Evolutionary conservation across 2,329 filamentous ascomycete genomes (phyloP).

Genomic region (Septoria petroselini): DNA sequence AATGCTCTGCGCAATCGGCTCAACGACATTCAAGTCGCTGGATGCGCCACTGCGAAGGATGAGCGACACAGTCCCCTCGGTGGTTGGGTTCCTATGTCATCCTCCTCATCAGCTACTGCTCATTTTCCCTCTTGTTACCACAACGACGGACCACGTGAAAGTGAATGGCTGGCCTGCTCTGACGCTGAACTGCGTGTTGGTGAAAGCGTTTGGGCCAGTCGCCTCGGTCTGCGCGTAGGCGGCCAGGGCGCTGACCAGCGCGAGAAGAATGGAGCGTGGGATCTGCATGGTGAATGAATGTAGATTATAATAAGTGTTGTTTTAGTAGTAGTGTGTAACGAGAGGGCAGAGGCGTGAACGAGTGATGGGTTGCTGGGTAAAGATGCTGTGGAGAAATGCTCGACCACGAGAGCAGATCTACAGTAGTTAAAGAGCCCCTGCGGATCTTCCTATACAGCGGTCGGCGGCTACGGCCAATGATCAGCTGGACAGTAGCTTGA

Average conservation of each 20-base stretch:
- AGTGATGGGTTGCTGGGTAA: slow-evolving; percentile 6
- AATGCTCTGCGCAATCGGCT: slow-evolving; percentile 42
- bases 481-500: slow-evolving; percentile 4
- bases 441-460: slow-evolving; percentile 16
- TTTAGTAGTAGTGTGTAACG: slow-evolving; percentile 1
- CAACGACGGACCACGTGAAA: slow-evolving; percentile 45
- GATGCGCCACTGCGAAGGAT: slow-evolving; percentile 45
- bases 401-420: slow-evolving; percentile 9
- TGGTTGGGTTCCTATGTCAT: slow-evolving; percentile 41
- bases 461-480: slow-evolving; percentile 9
- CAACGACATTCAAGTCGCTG: slow-evolving; percentile 38
- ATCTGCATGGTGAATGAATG: slow-evolving; percentile 40
- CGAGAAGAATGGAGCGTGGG: slow-evolving; percentile 43
- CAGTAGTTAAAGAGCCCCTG: slow-evolving; percentile 16
- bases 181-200: slow-evolving; percentile 43
- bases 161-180: slow-evolving; percentile 47
- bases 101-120: not conserved
- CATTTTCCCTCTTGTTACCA: not conserved
- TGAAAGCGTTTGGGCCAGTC: slow-evolving; percentile 46
- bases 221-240: slow-evolving; percentile 39
- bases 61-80: slow-evolving; percentile 51
- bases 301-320: slow-evolving; percentile 11
- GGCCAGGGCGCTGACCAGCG: slow-evolving; percentile 45
- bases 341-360: slow-evolving; percentile 8
- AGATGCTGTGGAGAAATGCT: slow-evolving; percentile 13